phyloP scores from a whole-genome alignment of 1,284 basidiomycete species.

The Cystobasidium sp. region DNA sequence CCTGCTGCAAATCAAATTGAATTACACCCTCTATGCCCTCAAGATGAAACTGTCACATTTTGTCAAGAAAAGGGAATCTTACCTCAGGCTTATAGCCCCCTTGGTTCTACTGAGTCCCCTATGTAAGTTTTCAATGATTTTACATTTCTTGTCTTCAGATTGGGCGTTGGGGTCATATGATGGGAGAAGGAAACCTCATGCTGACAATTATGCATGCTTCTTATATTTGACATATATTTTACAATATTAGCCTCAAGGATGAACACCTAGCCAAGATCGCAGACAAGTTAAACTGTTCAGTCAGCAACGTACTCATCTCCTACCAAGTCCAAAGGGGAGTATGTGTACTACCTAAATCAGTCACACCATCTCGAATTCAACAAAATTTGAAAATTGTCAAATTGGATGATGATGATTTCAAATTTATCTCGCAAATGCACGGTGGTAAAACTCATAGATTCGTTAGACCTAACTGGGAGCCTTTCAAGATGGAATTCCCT shows the following conservation, averaged over 20 bases:
- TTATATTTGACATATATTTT: not conserved
- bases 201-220: not conserved
- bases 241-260: slow-evolving; percentile 59
- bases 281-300: slow-evolving; percentile 64
- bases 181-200: not conserved
- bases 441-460: slow-evolving; percentile 33
- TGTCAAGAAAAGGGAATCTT: slow-evolving; percentile 71
- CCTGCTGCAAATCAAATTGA: slow-evolving; percentile 86
- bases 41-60: slow-evolving; percentile 71
- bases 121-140: slow-evolving; percentile 61
- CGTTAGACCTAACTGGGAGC: slow-evolving; percentile 39
- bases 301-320: slow-evolving; percentile 70
- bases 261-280: slow-evolving; percentile 63
- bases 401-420: slow-evolving; percentile 67
- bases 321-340: slow-evolving; percentile 64
- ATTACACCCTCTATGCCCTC: slow-evolving; percentile 71
- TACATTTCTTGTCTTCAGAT: not conserved
- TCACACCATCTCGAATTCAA: slow-evolving; percentile 72
- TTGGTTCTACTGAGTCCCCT: slow-evolving; percentile 76
- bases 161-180: too few species aligned
- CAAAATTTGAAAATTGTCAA: slow-evolving; percentile 72
- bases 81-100: slow-evolving; percentile 80
- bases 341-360: slow-evolving; percentile 75
- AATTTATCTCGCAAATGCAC: slow-evolving; percentile 58
- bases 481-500: slow-evolving; percentile 39